phyloP scores from a whole-genome alignment of 163 green algal genomes.

The Chloromonas sp. region DNA sequence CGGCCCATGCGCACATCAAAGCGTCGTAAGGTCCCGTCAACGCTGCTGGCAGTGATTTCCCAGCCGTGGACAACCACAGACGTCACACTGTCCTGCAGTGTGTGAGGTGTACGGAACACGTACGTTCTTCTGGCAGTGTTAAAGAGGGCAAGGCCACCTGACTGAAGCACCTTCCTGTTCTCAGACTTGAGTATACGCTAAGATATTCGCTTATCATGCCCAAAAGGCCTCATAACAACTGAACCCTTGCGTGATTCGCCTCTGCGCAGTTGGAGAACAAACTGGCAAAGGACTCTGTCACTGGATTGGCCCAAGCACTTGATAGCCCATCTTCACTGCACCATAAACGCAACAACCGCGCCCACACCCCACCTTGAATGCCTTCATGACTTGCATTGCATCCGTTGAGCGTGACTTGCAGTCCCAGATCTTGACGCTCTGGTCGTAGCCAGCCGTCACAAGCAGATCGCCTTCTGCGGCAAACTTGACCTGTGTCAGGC shows the following conservation, averaged over 20 bases:
- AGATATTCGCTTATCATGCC: no score
- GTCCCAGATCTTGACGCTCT: conserved; percentile 85
- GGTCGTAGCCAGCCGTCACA: conserved; percentile 82
- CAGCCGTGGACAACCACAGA: conserved; percentile 40
- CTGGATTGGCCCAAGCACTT: no score
- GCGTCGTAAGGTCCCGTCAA: conserved; percentile 81
- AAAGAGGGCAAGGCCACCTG: no score
- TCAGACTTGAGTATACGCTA: no score
- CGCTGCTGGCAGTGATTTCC: conserved; percentile 71
- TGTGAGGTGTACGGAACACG: not conserved
- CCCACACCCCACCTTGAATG: conserved; percentile 48
- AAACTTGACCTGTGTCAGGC: conserved; percentile 51
- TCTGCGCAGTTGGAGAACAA: no score
- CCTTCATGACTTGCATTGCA: conserved; percentile 76
- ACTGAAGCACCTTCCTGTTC: no score
- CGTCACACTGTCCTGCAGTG: conserved; percentile 75
- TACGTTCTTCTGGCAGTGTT: no score
- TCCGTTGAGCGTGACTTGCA: conserved; percentile 68
- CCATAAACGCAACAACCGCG: no score
- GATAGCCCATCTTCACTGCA: no score
- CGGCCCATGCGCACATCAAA: conserved; percentile 86
- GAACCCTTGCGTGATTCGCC: no score
- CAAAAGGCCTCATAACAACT: no score
- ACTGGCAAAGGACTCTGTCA: no score
- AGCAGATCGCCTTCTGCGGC: conserved; percentile 64